Conservation (phyloP, 805 yeast genomes). For the Saturnispora gosingensis region DNA sequence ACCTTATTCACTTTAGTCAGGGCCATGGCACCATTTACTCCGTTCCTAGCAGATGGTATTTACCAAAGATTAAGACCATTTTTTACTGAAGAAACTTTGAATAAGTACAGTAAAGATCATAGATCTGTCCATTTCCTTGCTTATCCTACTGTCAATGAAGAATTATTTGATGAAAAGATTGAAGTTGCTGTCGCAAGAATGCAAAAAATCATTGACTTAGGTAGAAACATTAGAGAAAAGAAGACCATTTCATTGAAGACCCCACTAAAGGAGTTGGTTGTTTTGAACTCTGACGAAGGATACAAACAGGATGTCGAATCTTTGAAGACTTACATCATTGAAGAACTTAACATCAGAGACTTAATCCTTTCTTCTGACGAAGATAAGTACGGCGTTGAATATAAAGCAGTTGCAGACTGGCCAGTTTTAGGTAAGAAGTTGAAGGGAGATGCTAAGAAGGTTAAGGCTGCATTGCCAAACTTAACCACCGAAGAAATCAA, state of each 20-base stretch:
- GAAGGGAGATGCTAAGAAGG: slow-evolving; percentile 87
- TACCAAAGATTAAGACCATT: slow-evolving; percentile 63
- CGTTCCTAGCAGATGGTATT: slow-evolving; percentile 85
- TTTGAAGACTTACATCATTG: slow-evolving; percentile 69
- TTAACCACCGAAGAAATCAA: slow-evolving; percentile 80
- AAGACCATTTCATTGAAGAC: slow-evolving; percentile 88
- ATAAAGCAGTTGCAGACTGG: slow-evolving; percentile 97
- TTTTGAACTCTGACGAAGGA: slow-evolving; percentile 66
- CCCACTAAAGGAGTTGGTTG: slow-evolving; percentile 81
- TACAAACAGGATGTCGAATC: slow-evolving; percentile 74
- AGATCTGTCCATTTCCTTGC: slow-evolving; percentile 89
- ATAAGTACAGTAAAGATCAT: slow-evolving; percentile 42
- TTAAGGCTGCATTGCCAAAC: slow-evolving; percentile 84
- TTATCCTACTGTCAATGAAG: slow-evolving; percentile 80
- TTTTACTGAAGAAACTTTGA: slow-evolving; percentile 51
- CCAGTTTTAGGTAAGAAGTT: slow-evolving; percentile 95
- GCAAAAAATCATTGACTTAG: slow-evolving; percentile 95
- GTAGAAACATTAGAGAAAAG: slow-evolving; percentile 96
- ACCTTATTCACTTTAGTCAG: slow-evolving; percentile 81
- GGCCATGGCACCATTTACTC: slow-evolving; percentile 99
- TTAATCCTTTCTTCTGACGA: slow-evolving; percentile 84
- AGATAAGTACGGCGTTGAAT: slow-evolving; percentile 82
- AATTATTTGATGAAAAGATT: slow-evolving; percentile 69
- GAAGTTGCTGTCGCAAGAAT: slow-evolving; percentile 87
- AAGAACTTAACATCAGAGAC: slow-evolving; percentile 89